Conservation (phyloP, 2,329 filamentous ascomycete genomes). For the Pyrenophora graminea region DNA sequence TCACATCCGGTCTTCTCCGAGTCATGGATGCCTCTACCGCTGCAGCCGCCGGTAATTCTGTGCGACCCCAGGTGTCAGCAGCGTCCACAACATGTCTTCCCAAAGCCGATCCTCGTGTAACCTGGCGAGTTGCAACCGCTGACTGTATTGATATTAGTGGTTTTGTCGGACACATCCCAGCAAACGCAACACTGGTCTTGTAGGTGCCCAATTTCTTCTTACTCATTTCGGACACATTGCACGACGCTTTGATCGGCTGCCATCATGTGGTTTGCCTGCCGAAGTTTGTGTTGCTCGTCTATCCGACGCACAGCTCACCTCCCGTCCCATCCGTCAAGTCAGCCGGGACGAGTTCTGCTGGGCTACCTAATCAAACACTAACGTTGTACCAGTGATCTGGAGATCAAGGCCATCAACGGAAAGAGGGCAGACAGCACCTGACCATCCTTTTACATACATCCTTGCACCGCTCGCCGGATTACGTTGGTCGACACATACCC, state of each 20-base stretch:
- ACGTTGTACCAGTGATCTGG: slow-evolving; percentile 61
- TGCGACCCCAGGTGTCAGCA: slow-evolving; percentile 6
- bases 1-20: background rate
- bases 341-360: background rate
- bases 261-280: background rate
- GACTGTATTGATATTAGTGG: slow-evolving; percentile 58
- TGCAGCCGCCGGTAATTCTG: slow-evolving; percentile 1
- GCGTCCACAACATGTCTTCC: background rate
- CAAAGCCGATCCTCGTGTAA: slow-evolving; percentile 13
- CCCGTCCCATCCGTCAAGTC: slow-evolving; percentile 4
- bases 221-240: slow-evolving; percentile 3
- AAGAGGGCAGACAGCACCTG: slow-evolving; percentile 46
- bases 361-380: slow-evolving; percentile 12
- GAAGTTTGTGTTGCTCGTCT: slow-evolving; percentile 1
- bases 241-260: background rate
- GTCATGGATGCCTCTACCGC: slow-evolving; percentile 1
- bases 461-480: slow-evolving; percentile 2
- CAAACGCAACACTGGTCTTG: slow-evolving; percentile 79
- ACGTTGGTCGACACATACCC: slow-evolving; percentile 13
- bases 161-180: slow-evolving; percentile 77
- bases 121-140: slow-evolving; percentile 21
- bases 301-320: slow-evolving; percentile 12
- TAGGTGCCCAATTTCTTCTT: slow-evolving; percentile 56
- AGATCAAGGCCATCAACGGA: slow-evolving; percentile 67
- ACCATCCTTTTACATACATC: background rate